A percentile compares a stretch with the other conserved stretches of the same genome.
Conservation (phyloP, 306 rosid species). For the Hippophae tibetana region DNA sequence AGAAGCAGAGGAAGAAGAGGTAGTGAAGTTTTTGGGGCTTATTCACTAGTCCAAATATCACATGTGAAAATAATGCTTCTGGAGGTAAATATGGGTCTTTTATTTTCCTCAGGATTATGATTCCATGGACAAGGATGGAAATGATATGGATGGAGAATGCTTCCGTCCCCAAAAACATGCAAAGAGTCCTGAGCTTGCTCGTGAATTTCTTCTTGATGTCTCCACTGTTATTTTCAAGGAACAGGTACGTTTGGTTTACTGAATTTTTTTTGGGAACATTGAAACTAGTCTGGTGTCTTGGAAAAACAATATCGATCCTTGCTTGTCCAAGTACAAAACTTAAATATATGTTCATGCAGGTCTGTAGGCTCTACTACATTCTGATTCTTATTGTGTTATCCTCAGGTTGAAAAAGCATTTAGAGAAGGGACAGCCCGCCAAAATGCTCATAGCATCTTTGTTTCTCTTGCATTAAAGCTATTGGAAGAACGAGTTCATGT, state of each 20-base stretch:
- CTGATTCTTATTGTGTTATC: conserved; percentile 14
- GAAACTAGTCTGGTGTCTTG: no score
- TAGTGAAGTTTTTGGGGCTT: conserved; percentile 16
- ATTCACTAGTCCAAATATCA: no score
- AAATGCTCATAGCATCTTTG: conserved; percentile 98
- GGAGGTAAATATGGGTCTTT: conserved; percentile 12
- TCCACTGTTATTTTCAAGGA: conserved; percentile 97
- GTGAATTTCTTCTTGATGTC: conserved; percentile 94
- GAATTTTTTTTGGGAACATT: conserved; percentile 1
- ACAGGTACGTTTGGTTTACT: conserved; percentile 51
- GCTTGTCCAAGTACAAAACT: conserved; percentile 2
- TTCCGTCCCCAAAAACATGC: conserved; percentile 99
- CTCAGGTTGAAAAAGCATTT: conserved; percentile 96
- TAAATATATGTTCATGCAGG: background rate
- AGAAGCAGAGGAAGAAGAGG: conserved; percentile 99
- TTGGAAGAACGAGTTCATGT: conserved; percentile 96
- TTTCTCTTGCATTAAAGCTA: conserved; percentile 85
- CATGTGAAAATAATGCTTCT: background rate
- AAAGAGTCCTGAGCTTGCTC: conserved; percentile 99
- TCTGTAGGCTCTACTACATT: background rate
- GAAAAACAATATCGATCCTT: background rate
- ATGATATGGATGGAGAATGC: conserved; percentile 94
- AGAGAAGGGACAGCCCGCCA: conserved; percentile 99
- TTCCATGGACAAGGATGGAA: conserved; percentile 86
- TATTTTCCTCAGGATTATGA: conserved; percentile 69